phyloP scores from a whole-genome alignment of 805 yeast species.

The Cyberlindnera euphorbiiphila region DNA sequence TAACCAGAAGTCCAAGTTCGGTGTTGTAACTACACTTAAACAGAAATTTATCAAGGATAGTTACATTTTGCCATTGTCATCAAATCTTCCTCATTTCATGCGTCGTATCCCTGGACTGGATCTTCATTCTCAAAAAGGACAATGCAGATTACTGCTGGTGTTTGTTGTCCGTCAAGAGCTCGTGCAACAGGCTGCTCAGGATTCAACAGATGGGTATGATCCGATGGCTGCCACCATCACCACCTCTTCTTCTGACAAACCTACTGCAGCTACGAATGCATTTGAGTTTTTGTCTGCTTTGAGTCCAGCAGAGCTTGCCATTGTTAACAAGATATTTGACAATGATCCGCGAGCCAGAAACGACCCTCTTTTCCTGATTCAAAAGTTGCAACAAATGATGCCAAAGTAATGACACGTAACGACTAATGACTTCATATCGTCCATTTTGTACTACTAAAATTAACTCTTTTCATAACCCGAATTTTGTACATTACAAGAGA shows the following conservation, averaged over 20 bases:
- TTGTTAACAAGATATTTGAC: slow-evolving; percentile 24
- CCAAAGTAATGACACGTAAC: slow-evolving; percentile 7
- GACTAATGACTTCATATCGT: slow-evolving; percentile 5
- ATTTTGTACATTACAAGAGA: slow-evolving; percentile 16
- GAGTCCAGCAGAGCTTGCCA: slow-evolving; percentile 16
- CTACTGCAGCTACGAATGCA: slow-evolving; percentile 5
- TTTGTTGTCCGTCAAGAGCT: slow-evolving; percentile 25
- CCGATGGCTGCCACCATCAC: neutral
- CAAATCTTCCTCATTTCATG: slow-evolving; percentile 21
- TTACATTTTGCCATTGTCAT: slow-evolving; percentile 35
- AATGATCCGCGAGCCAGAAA: slow-evolving; percentile 20
- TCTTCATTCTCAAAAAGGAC: neutral
- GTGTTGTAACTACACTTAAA: slow-evolving; percentile 41
- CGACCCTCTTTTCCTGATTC: slow-evolving; percentile 21
- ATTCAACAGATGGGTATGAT: slow-evolving; percentile 5
- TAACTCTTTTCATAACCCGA: slow-evolving; percentile 7
- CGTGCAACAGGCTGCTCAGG: slow-evolving; percentile 4
- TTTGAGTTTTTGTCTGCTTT: slow-evolving; percentile 21
- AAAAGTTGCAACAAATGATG: slow-evolving; percentile 19
- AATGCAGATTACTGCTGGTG: slow-evolving; percentile 17
- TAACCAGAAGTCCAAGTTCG: slow-evolving; percentile 35
- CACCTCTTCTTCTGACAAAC: neutral
- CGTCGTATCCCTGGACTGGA: slow-evolving; percentile 4
- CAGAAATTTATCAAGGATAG: slow-evolving; percentile 43
- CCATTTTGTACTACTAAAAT: neutral